Evolutionary conservation across 1,139 yeast species (phyloP).

Genomic region (Pichia norvegensis): DNA sequence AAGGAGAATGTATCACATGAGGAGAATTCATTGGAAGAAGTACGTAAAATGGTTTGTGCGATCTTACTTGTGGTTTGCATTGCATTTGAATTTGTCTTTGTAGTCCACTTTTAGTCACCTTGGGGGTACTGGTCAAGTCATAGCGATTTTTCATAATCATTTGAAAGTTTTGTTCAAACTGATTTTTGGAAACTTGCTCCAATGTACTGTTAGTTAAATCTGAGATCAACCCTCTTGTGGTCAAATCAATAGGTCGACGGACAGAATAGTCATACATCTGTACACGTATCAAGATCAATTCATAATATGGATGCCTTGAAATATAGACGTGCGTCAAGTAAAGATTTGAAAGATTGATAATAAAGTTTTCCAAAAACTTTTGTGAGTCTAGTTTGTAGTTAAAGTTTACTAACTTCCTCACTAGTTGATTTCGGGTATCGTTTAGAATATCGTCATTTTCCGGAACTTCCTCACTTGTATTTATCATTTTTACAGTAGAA

Average conservation of each 20-base stretch:
- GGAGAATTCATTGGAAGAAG: slow-evolving; percentile 66
- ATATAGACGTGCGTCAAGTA: slow-evolving; percentile 56
- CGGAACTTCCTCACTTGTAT: slow-evolving; percentile 11
- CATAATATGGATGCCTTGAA: slow-evolving; percentile 58
- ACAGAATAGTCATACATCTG: slow-evolving; percentile 53
- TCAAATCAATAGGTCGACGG: not conserved
- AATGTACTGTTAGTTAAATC: slow-evolving; percentile 10
- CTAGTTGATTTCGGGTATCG: slow-evolving; percentile 27
- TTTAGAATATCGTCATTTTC: slow-evolving; percentile 8
- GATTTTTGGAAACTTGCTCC: slow-evolving; percentile 1
- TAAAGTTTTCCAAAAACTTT: slow-evolving; percentile 40
- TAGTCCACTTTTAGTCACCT: slow-evolving; percentile 17
- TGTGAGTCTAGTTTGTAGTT: slow-evolving; percentile 32
- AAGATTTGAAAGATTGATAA: slow-evolving; percentile 40
- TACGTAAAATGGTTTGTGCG: slow-evolving; percentile 50
- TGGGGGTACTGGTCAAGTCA: slow-evolving; percentile 1
- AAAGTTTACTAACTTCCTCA: slow-evolving; percentile 30
- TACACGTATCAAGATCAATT: slow-evolving; percentile 52
- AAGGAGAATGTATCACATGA: slow-evolving; percentile 52
- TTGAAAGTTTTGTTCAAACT: slow-evolving; percentile 11
- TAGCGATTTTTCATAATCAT: slow-evolving; percentile 7
- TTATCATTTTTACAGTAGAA: slow-evolving; percentile 41
- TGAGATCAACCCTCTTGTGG: slow-evolving; percentile 1
- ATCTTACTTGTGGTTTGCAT: slow-evolving; percentile 34
- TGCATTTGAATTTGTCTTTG: slow-evolving; percentile 12